Base-by-base conservation (phyloP, 768 basidiomycete genomes). In the Mycena indigotica region DNA sequence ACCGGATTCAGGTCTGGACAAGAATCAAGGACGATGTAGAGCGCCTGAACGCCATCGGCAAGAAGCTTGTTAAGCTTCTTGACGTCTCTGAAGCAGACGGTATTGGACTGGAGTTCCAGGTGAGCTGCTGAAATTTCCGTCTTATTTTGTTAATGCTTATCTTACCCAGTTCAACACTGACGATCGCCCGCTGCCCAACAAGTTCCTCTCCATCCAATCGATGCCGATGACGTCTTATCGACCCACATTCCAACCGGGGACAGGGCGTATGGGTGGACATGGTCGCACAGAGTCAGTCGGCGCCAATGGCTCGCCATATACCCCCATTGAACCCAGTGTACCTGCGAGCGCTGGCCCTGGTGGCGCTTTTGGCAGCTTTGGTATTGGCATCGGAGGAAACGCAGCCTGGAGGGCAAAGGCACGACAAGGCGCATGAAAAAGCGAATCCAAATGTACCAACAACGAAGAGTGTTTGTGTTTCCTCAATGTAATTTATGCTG, bases 1-100 rank as follows among this genome's bases (percentile, higher is more conserved):
- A 96, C 68, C 78, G 95, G 51, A 92, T 97, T 53, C 95, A 97
- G 71, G 73, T 98, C 30, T 98, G 95, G 95, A 90, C 88, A 41
- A 77, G 95, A 58, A 80, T 78, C 63, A 91, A 91, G 74, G 91
- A 93, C 40, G 91, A 96, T 62, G 86, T 93, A 1, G 89, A 93
- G 69, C 82, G 80, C 71, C 72, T 96, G 60, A 96, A 97, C 70
- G 80, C 79, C 19, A 89, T 96, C 58, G 95, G 92, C 26, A 89
- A 85, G 77, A 86, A 85, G 70, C 76, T 96, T 39, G 84, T 93
- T 56, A 91, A 91, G 71, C 69, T 91, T 21, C 78, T 97, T 67
- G 93, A 93, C 64, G 76, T 96, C 23, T 89, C 88, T 5, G 91
- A 95, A 69, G 83, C 85, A 29, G 91, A 93, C 67, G 83, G 84